Evolutionary conservation across 2,329 filamentous ascomycete species (phyloP).

Genomic region (Alternaria longipes): DNA sequence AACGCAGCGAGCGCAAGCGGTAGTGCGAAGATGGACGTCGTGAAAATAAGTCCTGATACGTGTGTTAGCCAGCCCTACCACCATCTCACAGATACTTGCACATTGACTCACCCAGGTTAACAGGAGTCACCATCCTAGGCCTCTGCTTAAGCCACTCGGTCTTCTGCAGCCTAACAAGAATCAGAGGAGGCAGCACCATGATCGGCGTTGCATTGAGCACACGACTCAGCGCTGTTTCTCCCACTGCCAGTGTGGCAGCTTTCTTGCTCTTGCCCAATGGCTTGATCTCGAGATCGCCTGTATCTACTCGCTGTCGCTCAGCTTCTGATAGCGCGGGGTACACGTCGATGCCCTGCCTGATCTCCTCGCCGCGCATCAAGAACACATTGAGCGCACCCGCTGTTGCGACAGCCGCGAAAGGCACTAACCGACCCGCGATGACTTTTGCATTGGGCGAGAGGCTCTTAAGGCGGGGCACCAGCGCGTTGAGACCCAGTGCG

Average conservation of each 20-base stretch:
- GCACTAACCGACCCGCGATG: conserved; percentile 85
- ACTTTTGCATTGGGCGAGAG: conserved; percentile 78
- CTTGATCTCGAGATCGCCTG: conserved; percentile 65
- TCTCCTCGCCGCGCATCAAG: conserved; percentile 97
- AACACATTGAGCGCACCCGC: conserved; percentile 95
- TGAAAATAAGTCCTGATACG: conserved; percentile 72
- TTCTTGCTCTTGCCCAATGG: conserved; percentile 87
- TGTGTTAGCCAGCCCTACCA: conserved; percentile 62
- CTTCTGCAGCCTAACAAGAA: conserved; percentile 85
- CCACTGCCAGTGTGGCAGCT: conserved; percentile 88
- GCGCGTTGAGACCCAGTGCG: conserved; percentile 86
- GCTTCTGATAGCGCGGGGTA: conserved; percentile 80
- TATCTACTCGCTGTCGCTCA: conserved; percentile 72
- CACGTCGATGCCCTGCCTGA: conserved; percentile 89
- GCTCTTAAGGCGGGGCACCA: conserved; percentile 83
- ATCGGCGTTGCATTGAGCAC: conserved; percentile 95
- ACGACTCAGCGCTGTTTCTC: conserved; percentile 89
- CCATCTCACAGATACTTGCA: conserved; percentile 63
- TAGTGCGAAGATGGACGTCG: conserved; percentile 86
- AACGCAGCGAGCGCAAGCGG: conserved; percentile 91
- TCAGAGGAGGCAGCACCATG: conserved; percentile 92
- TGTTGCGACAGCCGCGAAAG: conserved; percentile 92
- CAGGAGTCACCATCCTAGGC: conserved; percentile 78
- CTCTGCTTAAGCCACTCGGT: conserved; percentile 81
- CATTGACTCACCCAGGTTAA: conserved; percentile 75